These are phyloP conservation scores for Eimeria acervulina DNA, from an alignment of 169 alveolate species.

Conservation along the genomic window DNA sequence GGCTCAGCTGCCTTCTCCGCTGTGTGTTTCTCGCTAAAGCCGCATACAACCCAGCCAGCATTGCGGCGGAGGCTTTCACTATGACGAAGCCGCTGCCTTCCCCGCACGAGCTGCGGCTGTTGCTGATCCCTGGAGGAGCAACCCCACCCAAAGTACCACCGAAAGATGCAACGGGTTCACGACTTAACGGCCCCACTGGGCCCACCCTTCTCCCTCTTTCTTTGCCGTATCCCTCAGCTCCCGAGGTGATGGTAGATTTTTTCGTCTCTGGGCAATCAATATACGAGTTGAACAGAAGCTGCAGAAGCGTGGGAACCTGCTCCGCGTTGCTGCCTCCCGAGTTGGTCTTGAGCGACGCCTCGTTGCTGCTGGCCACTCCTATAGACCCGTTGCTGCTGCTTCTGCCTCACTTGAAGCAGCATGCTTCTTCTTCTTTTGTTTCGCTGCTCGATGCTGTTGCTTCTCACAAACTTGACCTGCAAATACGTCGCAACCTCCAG, in stretches of 20 bases:
- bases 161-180: background rate
- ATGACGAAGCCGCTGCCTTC: constrained; percentile 16
- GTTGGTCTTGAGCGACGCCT: constrained; percentile 46
- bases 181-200: background rate
- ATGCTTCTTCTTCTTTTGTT: constrained; percentile 36
- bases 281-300: constrained; percentile 47
- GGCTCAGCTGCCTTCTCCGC: background rate
- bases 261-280: constrained; percentile 12
- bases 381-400: constrained; percentile 61
- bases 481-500: constrained; percentile 59
- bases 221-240: constrained; percentile 31
- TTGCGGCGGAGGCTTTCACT: background rate
- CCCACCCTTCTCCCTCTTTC: constrained; percentile 2
- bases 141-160: constrained; percentile 48
- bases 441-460: constrained; percentile 59
- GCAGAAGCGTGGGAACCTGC: constrained; percentile 73
- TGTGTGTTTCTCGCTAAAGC: background rate
- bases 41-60: background rate
- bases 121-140: constrained; percentile 12
- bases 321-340: constrained; percentile 66
- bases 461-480: background rate
- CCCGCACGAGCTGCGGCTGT: constrained; percentile 17
- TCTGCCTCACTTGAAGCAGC: constrained; percentile 50
- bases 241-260: constrained; percentile 38
- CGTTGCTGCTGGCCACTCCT: constrained; percentile 66